Evolutionary conservation across 2,329 filamentous ascomycete genomes (phyloP).

Genomic region (Talaromyces piceae): DNA sequence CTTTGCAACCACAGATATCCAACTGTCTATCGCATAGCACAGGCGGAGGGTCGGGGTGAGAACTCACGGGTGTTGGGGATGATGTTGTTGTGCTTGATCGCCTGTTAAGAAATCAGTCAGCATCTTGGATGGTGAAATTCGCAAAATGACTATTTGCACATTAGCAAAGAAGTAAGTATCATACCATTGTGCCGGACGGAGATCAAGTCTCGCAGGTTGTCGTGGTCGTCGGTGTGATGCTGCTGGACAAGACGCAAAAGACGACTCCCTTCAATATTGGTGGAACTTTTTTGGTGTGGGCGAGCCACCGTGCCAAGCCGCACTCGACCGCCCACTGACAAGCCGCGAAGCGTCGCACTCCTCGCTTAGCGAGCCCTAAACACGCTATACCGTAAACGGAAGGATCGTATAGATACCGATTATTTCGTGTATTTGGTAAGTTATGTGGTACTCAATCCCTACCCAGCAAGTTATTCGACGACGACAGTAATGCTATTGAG

Average conservation of each 20-base stretch:
- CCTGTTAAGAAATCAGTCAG: conserved; percentile 42
- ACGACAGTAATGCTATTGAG: background rate
- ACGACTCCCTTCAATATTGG: conserved; percentile 26
- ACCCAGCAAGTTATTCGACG: background rate
- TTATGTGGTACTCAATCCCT: too few species aligned
- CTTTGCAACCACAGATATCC: background rate
- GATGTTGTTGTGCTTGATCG: conserved; percentile 99
- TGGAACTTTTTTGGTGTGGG: conserved; percentile 38
- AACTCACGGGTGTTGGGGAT: conserved; percentile 87
- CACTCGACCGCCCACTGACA: conserved; percentile 24
- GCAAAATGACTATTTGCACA: background rate
- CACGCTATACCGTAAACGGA: conserved; percentile 1
- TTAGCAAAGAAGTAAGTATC: conserved; percentile 16
- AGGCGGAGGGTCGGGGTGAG: conserved; percentile 6
- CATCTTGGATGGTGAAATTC: background rate
- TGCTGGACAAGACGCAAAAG: conserved; percentile 40
- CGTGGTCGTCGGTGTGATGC: conserved; percentile 35
- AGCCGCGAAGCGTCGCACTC: conserved; percentile 4
- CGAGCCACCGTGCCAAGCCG: conserved; percentile 18
- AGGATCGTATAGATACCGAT: background rate
- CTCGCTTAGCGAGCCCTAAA: conserved; percentile 40
- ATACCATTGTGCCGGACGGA: conserved; percentile 47
- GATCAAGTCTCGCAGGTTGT: conserved; percentile 42
- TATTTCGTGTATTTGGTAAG: too few species aligned
- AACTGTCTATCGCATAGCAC: background rate